A percentile compares a stretch with the other conserved stretches of the same genome.
These are phyloP conservation scores for Theobroma cacao DNA, from an alignment of 345 rosid genomes.

Conservation along the genomic window DNA sequence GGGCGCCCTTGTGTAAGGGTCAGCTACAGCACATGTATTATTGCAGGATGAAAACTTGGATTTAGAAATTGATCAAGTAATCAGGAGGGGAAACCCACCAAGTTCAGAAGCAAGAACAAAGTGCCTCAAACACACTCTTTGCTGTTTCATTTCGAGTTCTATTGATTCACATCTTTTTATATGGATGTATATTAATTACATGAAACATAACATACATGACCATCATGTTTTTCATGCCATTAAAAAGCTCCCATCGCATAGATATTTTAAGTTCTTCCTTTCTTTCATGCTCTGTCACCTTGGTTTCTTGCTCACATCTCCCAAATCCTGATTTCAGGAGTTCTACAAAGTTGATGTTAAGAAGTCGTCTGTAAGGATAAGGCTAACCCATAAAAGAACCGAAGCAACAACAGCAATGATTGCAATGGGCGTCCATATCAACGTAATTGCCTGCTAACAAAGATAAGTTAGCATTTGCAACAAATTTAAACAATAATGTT, in stretches of 20 bases:
- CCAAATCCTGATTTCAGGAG: background rate
- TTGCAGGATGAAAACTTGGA: background rate
- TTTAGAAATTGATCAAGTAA: background rate
- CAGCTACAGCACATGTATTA: background rate
- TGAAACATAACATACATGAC: background rate
- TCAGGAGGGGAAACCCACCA: background rate
- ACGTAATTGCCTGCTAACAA: slow-evolving; percentile 40
- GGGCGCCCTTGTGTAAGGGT: background rate
- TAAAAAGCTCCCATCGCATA: background rate
- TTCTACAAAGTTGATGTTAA: slow-evolving; percentile 23
- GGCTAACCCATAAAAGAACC: slow-evolving; percentile 41
- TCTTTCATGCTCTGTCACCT: background rate
- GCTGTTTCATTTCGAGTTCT: background rate
- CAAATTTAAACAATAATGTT: background rate
- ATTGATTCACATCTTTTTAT: background rate
- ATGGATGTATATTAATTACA: background rate
- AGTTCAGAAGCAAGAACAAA: background rate
- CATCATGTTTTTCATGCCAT: background rate
- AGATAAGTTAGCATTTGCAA: background rate
- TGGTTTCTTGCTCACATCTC: background rate
- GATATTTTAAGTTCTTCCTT: slow-evolving; percentile 2
- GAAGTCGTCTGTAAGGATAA: slow-evolving; percentile 36
- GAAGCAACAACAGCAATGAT: slow-evolving; percentile 29
- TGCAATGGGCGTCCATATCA: slow-evolving; percentile 59
- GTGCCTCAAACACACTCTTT: background rate